Evolutionary conservation across 1,284 basidiomycete species (phyloP), one percentile per base, ranked within the genome.

Genomic region (Quambalaria eucalypti): DNA sequence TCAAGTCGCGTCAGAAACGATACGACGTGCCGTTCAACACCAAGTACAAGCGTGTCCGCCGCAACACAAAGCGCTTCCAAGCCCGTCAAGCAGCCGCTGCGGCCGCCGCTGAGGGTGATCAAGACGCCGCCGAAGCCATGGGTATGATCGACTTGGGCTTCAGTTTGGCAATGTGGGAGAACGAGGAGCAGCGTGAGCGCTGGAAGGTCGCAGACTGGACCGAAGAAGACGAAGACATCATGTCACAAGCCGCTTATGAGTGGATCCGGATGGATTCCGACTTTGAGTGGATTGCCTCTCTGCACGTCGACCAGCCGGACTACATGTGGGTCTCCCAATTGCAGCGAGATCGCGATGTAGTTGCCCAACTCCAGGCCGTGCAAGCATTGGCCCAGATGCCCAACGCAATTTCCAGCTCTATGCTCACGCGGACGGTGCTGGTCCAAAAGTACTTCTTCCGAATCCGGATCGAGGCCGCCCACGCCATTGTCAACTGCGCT

Each of bases 261-360:
- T 99, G 95, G 95, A 98, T 99, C 63, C 82, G 95, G 57, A 89
- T 98, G 80, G 95, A 99, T 74, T 90, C 95, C 19, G 95, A 99
- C 74, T 93, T 95, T 77, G 93, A 98, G 78, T 99, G 95, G 95
- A 87, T 98, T 57, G 87, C 90, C 19, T 82, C 82, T 47, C 84
- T 97, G 62, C 85, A 86, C 59, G 96, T 97, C 67, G 87, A 92
- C 55, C 93, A 98, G 78, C 88, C 89, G 51, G 91, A 95, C 74
- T 96, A 91, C 77, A 97, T 96, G 87, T 99, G 93, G 93, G 88
- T 96, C 49, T 90, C 87, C 53, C 95, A 98, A 76, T 80, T 99
- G 48, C 90, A 96, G 77, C 82, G 92, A 52, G 95, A 99, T 76
- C 81, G 91, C 59, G 95, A 99, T 77, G 93, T 98, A n/a, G 87